Conservation (phyloP, 1,284 basidiomycete genomes). For the Pseudozyma sp. region DNA sequence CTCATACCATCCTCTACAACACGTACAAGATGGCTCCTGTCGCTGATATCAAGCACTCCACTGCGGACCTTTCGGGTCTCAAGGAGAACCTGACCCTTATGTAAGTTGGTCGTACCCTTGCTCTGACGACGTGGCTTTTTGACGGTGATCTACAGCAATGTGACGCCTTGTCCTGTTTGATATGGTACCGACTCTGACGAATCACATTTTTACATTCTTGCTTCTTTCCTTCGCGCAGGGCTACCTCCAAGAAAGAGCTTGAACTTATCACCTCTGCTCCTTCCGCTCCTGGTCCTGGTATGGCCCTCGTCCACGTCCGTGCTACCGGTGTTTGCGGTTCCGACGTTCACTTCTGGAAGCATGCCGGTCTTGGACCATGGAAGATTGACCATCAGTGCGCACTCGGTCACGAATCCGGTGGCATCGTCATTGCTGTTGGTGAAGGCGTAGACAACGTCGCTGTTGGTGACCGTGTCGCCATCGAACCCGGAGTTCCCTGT, state of each 20-base stretch:
- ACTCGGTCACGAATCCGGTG: constrained; percentile 65
- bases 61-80: constrained; percentile 43
- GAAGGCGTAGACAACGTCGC: constrained; percentile 61
- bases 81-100: constrained; percentile 57
- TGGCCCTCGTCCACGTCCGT: constrained; percentile 64
- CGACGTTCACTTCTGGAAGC: constrained; percentile 73
- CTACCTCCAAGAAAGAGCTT: constrained; percentile 58
- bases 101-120: constrained; percentile 15
- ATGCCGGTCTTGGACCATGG: constrained; percentile 67
- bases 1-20: not conserved
- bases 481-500: constrained; percentile 71
- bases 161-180: not conserved
- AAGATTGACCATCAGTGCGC: constrained; percentile 62
- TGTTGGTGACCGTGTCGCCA: constrained; percentile 63
- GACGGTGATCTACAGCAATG: no score
- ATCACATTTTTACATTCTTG: no score
- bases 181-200: no score
- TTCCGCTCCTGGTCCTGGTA: constrained; percentile 55
- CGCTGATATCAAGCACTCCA: constrained; percentile 32
- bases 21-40: constrained; percentile 45
- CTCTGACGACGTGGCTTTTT: not conserved
- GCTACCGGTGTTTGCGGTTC: constrained; percentile 62
- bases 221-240: constrained; percentile 20
- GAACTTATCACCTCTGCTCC: constrained; percentile 55
- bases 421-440: constrained; percentile 63